Base-by-base conservation (phyloP, 2,329 filamentous ascomycete species). In the Exophiala aquamarina region DNA sequence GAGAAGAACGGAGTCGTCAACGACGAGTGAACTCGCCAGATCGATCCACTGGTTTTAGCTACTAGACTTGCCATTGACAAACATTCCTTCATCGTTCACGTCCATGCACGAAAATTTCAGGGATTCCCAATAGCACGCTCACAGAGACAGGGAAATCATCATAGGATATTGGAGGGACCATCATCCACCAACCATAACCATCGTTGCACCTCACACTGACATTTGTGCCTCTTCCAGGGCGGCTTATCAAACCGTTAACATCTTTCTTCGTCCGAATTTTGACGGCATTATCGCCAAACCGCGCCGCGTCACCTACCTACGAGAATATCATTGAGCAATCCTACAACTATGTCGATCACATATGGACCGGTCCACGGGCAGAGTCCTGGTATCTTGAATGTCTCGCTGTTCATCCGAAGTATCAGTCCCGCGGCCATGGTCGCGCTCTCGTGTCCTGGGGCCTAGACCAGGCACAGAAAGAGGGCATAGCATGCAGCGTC, bases 381-480 rank as follows among this genome's bases (percentile, higher is more conserved):
- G 59, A 69, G 63, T 69, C 36, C n/a, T 61, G 59, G 60, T 56
- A 60, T 28, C 42, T 63, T 15, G 57, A 50, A 28, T 43, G 48
- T 10, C 44, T 64, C 18, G 47, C 59, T 4, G 59, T 64, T 8
- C 45, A 58, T 29, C 73, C 72, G 0, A 61, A 64, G 4, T 64
- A 62, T 20, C 70, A 74, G 36, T 62, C 67, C 3, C 55, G 55
- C 31, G 67, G 64, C 2, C 44, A 68, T 9, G 73, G 71, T 1
- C 61, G 59, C 4, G 54, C 54, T 18, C 62, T 76, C 6, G 70
- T 73, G 9, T 44, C 59, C 18, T 73, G 70, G 70, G 73, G 73
- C 0, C 52, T 75, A 11, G 44, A 55, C 29, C 52, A 50, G 28
- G 59, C 55, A 4, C 33, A 35, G 14, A 37, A 40, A 33, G 57